A percentile compares a stretch with the other conserved stretches of the same genome.
phyloP scores from a whole-genome alignment of 2,329 filamentous ascomycete species.

The Davidsoniella australis region DNA sequence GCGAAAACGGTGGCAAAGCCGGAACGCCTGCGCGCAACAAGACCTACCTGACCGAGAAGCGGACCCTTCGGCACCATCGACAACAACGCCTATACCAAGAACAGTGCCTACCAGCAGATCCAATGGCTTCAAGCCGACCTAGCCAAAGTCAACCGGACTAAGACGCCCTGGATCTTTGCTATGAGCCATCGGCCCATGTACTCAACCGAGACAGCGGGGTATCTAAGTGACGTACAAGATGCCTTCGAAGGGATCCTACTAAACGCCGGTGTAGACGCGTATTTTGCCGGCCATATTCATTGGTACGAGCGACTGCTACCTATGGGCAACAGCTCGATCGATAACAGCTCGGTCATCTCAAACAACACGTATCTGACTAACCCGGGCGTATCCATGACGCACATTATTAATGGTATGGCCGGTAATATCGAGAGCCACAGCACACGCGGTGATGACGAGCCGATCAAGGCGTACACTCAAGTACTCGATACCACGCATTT shows the following conservation, averaged over 20 bases:
- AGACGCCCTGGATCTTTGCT: constrained; percentile 32
- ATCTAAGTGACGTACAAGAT: constrained; percentile 25
- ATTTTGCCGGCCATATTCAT: constrained; percentile 21
- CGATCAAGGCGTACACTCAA: constrained; percentile 24
- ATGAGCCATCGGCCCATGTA: constrained; percentile 34
- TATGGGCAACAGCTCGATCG: constrained; percentile 20
- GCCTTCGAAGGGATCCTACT: constrained; percentile 30
- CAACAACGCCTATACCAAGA: constrained; percentile 23
- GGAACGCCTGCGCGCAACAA: constrained; percentile 23
- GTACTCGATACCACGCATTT: constrained; percentile 28
- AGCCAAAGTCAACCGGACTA: constrained; percentile 25
- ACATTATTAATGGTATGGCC: constrained; percentile 35
- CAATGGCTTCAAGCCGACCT: constrained; percentile 30
- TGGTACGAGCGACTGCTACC: constrained; percentile 16
- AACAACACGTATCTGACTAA: constrained; percentile 32
- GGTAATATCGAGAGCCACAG: constrained; percentile 34
- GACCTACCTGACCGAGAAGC: constrained; percentile 29
- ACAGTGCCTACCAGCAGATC: constrained; percentile 27
- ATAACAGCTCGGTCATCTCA: constrained; percentile 24
- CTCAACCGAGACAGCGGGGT: constrained; percentile 25
- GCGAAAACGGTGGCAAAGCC: constrained; percentile 25
- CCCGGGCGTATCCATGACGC: constrained; percentile 29
- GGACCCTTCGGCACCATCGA: constrained; percentile 31
- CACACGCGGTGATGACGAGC: constrained; percentile 20
- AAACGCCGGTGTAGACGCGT: constrained; percentile 28